Base-by-base conservation (phyloP, 176 grass and related monocot species). In the Saccharum spontaneum region DNA sequence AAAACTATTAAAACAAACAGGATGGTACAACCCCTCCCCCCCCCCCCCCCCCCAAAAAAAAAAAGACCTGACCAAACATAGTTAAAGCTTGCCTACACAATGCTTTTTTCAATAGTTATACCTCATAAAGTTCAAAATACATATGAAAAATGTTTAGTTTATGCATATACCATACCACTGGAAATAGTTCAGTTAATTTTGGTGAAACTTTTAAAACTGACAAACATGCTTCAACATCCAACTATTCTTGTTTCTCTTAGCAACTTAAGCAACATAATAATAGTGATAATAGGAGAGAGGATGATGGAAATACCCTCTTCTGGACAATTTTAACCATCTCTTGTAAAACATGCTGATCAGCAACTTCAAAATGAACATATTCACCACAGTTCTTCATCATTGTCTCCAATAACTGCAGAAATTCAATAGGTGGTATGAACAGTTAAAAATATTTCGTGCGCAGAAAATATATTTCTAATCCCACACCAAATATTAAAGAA, bases 361-460 rank as follows among this genome's bases (percentile, higher is more conserved):
- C 90, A 83, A 99, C 86, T 91, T 99, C 87, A 84, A 86, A 96
- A 82, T 92, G 97, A 67, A 99, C 90, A 10, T 95, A 70, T 52
- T 94, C 91, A 40, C 88, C 84, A 82, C 97, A 99, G 65, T 99
- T 99, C 82, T 99, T 96, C 79, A 99, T 90, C 92, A 99, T 82
- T 79, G 97, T 96, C 79, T 99, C 97, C 89, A 99, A 87, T 55
- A 99, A 85, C 97, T 99, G 86, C 39, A 88, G 76, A 76, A 24
- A 45, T 31, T 77, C 54, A 18, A 15, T 30, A 59, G 49, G 3
- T 0, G 17, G 9, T 50, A 34, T 44, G 5, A 80, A 75, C 4
- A 48, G 24, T 61, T 48, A 40, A 62, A 83, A 68, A 13, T 44
- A 36, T 33, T 48, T 33, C 18, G 20, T 50, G 54, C 1, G 0